Conservation (phyloP, 768 basidiomycete genomes). For the Termitomyces sp. region DNA sequence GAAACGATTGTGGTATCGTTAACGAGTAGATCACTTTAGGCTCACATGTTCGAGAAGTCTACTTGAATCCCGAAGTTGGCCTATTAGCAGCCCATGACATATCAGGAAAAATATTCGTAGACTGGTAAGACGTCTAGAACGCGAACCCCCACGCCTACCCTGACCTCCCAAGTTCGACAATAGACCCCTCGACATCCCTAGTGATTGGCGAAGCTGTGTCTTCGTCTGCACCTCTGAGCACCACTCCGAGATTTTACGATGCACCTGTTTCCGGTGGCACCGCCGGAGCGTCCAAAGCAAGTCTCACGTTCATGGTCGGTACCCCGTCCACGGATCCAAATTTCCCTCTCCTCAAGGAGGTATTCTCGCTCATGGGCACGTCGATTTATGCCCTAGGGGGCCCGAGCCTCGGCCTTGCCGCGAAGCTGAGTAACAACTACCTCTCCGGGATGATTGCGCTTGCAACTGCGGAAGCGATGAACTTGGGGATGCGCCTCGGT, state of each 20-base stretch:
- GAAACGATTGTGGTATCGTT: background rate
- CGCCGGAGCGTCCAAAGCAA: constrained; percentile 33
- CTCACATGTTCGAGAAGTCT: constrained; percentile 36
- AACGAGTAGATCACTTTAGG: constrained; percentile 20
- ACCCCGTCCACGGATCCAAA: constrained; percentile 26
- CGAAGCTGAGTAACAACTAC: constrained; percentile 45
- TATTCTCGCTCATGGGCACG: constrained; percentile 34
- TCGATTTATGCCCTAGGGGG: constrained; percentile 37
- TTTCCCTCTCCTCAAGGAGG: constrained; percentile 29
- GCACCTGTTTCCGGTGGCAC: constrained; percentile 43
- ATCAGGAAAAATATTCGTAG: constrained; percentile 38
- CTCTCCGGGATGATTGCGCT: constrained; percentile 39
- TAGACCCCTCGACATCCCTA: constrained; percentile 35
- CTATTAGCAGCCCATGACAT: constrained; percentile 31
- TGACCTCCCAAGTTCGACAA: constrained; percentile 34
- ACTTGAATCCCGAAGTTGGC: constrained; percentile 29
- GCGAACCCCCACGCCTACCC: background rate
- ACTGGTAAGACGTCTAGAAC: constrained; percentile 28
- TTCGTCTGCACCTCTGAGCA: constrained; percentile 14
- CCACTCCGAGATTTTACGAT: constrained; percentile 30
- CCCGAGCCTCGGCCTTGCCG: constrained; percentile 36
- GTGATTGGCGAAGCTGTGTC: constrained; percentile 28
- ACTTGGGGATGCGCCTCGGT: constrained; percentile 41
- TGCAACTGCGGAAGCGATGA: constrained; percentile 42
- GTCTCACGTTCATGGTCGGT: constrained; percentile 40